These are phyloP conservation scores for Ophiobolus disseminans DNA, from an alignment of 2,329 filamentous ascomycete species.

Conservation along the genomic window DNA sequence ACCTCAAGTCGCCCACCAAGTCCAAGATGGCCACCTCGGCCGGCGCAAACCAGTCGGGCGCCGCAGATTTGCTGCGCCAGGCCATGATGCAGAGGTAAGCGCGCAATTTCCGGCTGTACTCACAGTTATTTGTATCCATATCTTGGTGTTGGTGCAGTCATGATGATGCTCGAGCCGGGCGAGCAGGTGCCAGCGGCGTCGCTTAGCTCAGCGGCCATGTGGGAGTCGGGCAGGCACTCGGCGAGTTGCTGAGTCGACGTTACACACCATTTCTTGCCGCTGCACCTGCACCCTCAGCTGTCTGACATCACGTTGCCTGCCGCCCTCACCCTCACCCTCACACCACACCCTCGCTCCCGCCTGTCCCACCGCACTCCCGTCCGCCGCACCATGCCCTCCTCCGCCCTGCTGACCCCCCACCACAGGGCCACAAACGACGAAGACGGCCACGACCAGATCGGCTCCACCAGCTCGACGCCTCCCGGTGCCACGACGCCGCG, in stretches of 20 bases:
- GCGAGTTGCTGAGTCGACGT: conserved; percentile 27
- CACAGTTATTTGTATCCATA: too few relatives aligned
- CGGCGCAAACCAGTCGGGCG: conserved; percentile 57
- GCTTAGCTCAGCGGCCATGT: conserved; percentile 27
- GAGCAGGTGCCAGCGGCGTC: conserved; percentile 12
- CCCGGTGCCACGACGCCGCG: conserved; percentile 92
- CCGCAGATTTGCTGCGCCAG: conserved; percentile 65
- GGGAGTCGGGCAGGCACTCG: conserved; percentile 7
- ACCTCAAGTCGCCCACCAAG: conserved; percentile 36
- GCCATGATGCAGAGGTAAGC: conserved; percentile 65
- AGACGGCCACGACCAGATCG: conserved; percentile 76
- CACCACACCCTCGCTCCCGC: conserved; percentile 2
- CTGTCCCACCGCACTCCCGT: conserved; percentile 14
- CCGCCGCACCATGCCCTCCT: conserved; percentile 34
- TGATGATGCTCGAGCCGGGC: neutral
- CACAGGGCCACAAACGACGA: conserved; percentile 64
- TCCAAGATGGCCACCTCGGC: conserved; percentile 43
- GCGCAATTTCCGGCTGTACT: conserved; percentile 2
- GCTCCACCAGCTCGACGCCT: conserved; percentile 81
- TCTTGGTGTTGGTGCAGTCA: conserved; percentile 1
- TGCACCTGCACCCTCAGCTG: conserved; percentile 14
- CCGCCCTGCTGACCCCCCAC: conserved; percentile 45
- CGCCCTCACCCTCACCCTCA: conserved; percentile 10
- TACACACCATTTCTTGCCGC: conserved; percentile 37
- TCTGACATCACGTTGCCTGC: neutral